Conservation (phyloP, 192 early-diverging fungal species). For the Chytriomyces confervae region DNA sequence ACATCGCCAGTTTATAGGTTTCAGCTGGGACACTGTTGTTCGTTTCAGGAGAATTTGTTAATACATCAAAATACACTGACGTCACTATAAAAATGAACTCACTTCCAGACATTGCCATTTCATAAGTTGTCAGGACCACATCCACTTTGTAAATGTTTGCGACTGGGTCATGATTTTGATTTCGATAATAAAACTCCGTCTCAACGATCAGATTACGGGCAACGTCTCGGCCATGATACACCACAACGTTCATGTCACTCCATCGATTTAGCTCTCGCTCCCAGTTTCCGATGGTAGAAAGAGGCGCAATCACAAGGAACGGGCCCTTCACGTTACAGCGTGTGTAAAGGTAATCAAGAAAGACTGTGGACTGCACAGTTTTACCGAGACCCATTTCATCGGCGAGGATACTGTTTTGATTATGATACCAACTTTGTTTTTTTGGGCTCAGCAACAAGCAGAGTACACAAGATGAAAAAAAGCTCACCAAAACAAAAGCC, state of each 20-base stretch:
- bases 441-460: not conserved
- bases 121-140: slow-evolving; percentile 65
- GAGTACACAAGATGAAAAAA: slow-evolving; percentile 10
- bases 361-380: slow-evolving; percentile 79
- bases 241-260: slow-evolving; percentile 75
- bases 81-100: slow-evolving; percentile 17
- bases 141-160: slow-evolving; percentile 60
- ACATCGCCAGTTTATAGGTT: slow-evolving; percentile 73
- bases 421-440: slow-evolving; percentile 64
- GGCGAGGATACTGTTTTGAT: slow-evolving; percentile 67
- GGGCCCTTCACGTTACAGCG: slow-evolving; percentile 71
- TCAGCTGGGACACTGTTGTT: slow-evolving; percentile 62
- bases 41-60: not conserved
- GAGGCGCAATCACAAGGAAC: slow-evolving; percentile 70
- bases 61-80: slow-evolving; percentile 20
- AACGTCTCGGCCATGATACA: slow-evolving; percentile 74
- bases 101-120: slow-evolving; percentile 63
- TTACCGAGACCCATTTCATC: slow-evolving; percentile 59
- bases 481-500: slow-evolving; percentile 73
- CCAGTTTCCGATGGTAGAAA: slow-evolving; percentile 69
- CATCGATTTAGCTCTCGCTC: slow-evolving; percentile 77
- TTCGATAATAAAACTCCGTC: slow-evolving; percentile 79
- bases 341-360: slow-evolving; percentile 72
- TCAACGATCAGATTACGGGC: slow-evolving; percentile 78
- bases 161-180: slow-evolving; percentile 42